Percentiles rank a stretch among this genome's conserved stretches.
Conservation (phyloP, 2,329 filamentous ascomycete genomes). For the Phyllosticta citribraziliensis region DNA sequence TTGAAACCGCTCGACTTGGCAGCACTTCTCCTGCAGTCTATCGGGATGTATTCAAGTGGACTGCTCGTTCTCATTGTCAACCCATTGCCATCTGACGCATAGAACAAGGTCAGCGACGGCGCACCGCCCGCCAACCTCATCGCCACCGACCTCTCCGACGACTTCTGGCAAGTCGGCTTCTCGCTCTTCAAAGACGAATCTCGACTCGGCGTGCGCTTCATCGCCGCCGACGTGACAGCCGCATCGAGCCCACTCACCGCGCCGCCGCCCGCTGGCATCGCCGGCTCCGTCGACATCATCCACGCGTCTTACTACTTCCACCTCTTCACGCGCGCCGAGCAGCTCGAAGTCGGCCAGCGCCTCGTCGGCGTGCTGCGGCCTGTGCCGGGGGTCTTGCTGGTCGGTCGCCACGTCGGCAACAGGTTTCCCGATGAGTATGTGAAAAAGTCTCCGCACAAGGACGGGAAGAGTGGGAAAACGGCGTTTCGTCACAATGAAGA, state of each 20-base stretch:
- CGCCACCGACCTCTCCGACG: constrained; percentile 29
- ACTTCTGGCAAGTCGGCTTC: constrained; percentile 47
- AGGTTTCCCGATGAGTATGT: constrained; percentile 11
- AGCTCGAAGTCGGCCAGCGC: constrained; percentile 23
- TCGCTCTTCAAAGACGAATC: constrained; percentile 23
- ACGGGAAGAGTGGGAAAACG: not conserved
- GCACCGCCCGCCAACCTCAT: constrained; percentile 29
- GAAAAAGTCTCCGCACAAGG: not conserved
- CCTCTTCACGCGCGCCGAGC: constrained; percentile 27
- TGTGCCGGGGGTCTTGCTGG: constrained; percentile 38
- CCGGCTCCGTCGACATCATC: constrained; percentile 28
- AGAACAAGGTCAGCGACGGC: constrained; percentile 20
- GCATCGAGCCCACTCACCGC: not conserved
- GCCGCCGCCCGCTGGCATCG: constrained; percentile 16
- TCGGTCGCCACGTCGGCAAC: constrained; percentile 42
- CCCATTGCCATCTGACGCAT: not conserved
- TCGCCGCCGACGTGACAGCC: constrained; percentile 38
- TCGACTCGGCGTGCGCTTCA: constrained; percentile 37
- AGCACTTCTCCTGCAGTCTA: not conserved
- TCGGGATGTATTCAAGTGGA: too few relatives aligned
- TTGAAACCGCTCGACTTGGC: too few relatives aligned
- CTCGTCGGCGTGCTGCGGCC: constrained; percentile 24
- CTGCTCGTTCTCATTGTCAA: not conserved
- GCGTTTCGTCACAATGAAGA: constrained; percentile 24
- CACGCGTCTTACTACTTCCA: constrained; percentile 34